Conservation (phyloP, 495 filamentous ascomycete species). For the Cercophora newfieldiana region DNA sequence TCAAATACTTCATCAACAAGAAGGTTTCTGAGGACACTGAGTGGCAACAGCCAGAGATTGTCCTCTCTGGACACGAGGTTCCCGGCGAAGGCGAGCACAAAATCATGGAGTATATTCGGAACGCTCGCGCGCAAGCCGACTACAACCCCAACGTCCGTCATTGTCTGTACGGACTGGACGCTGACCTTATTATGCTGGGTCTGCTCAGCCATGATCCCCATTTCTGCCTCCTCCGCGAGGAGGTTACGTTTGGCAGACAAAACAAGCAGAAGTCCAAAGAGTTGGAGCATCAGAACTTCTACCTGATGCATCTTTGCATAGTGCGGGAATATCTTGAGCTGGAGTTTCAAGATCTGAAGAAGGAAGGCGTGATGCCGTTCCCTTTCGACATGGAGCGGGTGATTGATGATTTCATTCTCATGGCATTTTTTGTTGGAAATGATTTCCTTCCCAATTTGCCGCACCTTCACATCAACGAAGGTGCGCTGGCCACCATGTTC, state of each 20-base stretch:
- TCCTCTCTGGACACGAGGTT: constrained; percentile 97
- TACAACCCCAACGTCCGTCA: constrained; percentile 97
- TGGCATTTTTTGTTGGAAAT: constrained; percentile 99
- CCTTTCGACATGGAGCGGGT: constrained; percentile 92
- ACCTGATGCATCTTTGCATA: constrained; percentile 93
- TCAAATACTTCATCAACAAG: constrained; percentile 98
- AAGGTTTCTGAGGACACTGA: constrained; percentile 96
- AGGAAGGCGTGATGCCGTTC: constrained; percentile 71
- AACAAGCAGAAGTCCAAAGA: constrained; percentile 87
- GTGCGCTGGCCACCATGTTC: constrained; percentile 94
- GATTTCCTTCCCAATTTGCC: constrained; percentile 98
- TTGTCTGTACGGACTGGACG: constrained; percentile 96
- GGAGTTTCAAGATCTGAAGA: constrained; percentile 91
- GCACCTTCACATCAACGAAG: constrained; percentile 97
- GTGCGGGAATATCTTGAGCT: constrained; percentile 95
- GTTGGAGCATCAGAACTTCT: constrained; percentile 98
- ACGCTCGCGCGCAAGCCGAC: constrained; percentile 88
- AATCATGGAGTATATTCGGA: constrained; percentile 99
- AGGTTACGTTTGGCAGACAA: constrained; percentile 93
- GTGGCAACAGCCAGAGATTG: constrained; percentile 94
- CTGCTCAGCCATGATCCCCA: constrained; percentile 96
- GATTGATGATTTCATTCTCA: constrained; percentile 98
- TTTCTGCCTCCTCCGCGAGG: constrained; percentile 94
- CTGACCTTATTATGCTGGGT: constrained; percentile 98
- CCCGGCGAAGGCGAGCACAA: constrained; percentile 99